phyloP scores from a whole-genome alignment of 1,284 basidiomycete species.

The Pulveroboletus sp. region DNA sequence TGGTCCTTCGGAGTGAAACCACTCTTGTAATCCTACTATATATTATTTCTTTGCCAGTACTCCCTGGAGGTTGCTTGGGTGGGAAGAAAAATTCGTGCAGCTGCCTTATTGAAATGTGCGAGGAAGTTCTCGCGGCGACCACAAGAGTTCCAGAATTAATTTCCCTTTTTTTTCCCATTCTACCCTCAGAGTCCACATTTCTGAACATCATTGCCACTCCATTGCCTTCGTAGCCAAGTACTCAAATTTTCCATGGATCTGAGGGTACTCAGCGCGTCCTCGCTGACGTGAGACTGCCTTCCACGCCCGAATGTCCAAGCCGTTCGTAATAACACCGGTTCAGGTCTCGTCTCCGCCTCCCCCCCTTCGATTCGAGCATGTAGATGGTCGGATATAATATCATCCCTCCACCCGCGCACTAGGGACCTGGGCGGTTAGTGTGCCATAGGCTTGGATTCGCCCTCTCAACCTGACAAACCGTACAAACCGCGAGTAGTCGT shows the following conservation, averaged over 20 bases:
- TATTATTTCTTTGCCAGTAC: background rate
- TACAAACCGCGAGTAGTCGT: background rate
- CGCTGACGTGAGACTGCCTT: too few relatives aligned
- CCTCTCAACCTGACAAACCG: background rate
- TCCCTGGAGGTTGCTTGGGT: background rate
- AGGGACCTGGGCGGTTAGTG: background rate
- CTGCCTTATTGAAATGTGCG: background rate
- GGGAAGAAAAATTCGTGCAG: background rate
- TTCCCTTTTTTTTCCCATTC: background rate
- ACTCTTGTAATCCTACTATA: constrained; percentile 5
- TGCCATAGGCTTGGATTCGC: background rate
- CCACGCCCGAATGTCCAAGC: background rate
- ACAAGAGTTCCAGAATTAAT: background rate
- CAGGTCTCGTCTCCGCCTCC: background rate
- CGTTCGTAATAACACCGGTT: background rate
- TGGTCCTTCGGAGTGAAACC: background rate
- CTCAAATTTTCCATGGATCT: background rate
- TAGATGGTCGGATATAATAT: background rate
- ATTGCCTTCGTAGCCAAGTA: background rate
- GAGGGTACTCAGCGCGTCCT: too few relatives aligned
- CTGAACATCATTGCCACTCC: background rate
- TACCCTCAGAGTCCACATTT: background rate
- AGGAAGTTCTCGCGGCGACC: background rate
- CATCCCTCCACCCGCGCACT: background rate
- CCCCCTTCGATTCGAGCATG: background rate